Evolutionary conservation across 1,139 yeast species (phyloP).

Genomic region (Arxiozyma slooffiae): DNA sequence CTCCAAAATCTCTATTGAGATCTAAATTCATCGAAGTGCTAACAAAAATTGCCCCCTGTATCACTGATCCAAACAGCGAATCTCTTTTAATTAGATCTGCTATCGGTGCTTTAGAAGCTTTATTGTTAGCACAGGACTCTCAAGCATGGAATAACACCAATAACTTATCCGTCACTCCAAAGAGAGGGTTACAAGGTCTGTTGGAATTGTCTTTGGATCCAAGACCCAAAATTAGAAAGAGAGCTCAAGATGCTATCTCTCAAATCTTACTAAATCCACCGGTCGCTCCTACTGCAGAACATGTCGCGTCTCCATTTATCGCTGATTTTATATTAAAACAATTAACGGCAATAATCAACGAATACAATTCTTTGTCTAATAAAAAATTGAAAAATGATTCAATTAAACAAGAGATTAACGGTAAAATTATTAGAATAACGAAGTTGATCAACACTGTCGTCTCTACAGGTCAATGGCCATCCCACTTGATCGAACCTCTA

Average conservation of each 20-base stretch:
- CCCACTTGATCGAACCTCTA: conserved; percentile 53
- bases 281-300: conserved; percentile 68
- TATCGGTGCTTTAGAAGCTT: conserved; percentile 72
- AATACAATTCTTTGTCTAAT: conserved; percentile 34
- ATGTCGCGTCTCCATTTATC: conserved; percentile 61
- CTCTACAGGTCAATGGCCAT: conserved; percentile 74
- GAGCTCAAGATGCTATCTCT: conserved; percentile 80
- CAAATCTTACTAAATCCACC: conserved; percentile 61
- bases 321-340: conserved; percentile 56
- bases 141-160: conserved; percentile 58
- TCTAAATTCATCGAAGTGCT: conserved; percentile 70
- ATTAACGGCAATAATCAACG: conserved; percentile 36
- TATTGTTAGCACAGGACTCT: conserved; percentile 71
- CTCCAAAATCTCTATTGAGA: conserved; percentile 58
- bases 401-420: conserved; percentile 40
- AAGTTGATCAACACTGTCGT: conserved; percentile 66
- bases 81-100: conserved; percentile 83
- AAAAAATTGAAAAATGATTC: conserved; percentile 27
- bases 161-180: conserved; percentile 55
- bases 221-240: conserved; percentile 90
- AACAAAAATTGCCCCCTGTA: conserved; percentile 69
- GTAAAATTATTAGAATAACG: conserved; percentile 63
- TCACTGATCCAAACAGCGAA: conserved; percentile 58
- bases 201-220: conserved; percentile 75
- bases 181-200: conserved; percentile 72